Evolutionary conservation across 2,329 filamentous ascomycete genomes (phyloP).

Genomic region (Fusarium secorum): DNA sequence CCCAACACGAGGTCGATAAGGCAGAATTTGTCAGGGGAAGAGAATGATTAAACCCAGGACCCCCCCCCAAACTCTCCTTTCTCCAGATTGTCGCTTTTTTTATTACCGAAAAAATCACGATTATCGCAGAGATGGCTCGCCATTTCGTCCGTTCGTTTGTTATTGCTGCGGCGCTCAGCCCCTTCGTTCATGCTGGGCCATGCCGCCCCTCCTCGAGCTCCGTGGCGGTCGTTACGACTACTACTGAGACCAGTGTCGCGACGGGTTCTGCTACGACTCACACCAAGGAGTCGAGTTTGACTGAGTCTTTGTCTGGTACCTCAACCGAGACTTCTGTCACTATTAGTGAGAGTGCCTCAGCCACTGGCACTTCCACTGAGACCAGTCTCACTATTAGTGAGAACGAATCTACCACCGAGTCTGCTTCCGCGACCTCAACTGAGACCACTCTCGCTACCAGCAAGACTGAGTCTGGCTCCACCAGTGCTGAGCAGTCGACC

Average conservation of each 20-base stretch:
- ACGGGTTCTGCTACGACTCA: background rate
- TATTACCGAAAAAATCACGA: background rate
- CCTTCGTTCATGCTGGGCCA: slow-evolving; percentile 10
- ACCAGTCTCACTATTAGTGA: background rate
- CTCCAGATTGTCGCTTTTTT: background rate
- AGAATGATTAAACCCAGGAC: background rate
- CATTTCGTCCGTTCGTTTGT: slow-evolving; percentile 21
- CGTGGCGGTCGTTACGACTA: background rate
- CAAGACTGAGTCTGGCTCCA: background rate
- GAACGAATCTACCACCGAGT: background rate
- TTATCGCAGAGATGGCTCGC: slow-evolving; percentile 4
- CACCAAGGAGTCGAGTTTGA: background rate
- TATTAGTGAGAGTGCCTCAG: background rate
- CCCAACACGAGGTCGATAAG: background rate
- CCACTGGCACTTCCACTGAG: background rate
- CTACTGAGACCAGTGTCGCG: background rate
- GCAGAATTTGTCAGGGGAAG: background rate
- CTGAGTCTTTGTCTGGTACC: background rate
- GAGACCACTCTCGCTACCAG: background rate
- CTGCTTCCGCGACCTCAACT: background rate
- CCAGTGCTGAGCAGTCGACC: background rate
- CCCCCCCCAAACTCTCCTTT: background rate
- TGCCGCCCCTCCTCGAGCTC: slow-evolving; percentile 8
- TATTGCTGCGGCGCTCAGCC: background rate
- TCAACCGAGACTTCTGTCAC: background rate